Conservation (phyloP, 345 rosid species). For the Camelina neglecta region DNA sequence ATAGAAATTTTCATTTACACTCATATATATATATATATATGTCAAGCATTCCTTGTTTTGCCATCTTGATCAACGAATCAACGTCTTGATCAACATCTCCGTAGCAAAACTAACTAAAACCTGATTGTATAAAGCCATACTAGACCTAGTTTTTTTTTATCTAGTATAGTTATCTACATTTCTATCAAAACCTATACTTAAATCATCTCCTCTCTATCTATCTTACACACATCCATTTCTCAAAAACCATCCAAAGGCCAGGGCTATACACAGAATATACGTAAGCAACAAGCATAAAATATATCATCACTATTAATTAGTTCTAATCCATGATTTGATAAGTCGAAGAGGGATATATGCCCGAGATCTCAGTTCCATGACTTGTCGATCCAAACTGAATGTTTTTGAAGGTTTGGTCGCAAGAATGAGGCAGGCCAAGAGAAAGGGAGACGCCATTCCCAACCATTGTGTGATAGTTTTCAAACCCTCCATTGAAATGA, state of each 20-base stretch:
- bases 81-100: neutral
- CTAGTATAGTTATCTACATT: slow-evolving; percentile 20
- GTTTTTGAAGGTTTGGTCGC: slow-evolving; percentile 41
- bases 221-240: neutral
- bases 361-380: slow-evolving; percentile 25
- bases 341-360: slow-evolving; percentile 23
- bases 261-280: slow-evolving; percentile 11
- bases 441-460: slow-evolving; percentile 64
- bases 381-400: slow-evolving; percentile 37
- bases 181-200: slow-evolving; percentile 26
- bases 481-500: slow-evolving; percentile 53
- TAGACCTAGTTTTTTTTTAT: neutral
- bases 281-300: neutral
- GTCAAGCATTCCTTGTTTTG: neutral
- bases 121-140: neutral
- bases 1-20: slow-evolving; percentile 20
- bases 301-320: slow-evolving; percentile 4
- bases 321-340: slow-evolving; percentile 34
- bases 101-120: neutral
- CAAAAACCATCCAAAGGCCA: neutral
- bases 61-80: slow-evolving; percentile 12
- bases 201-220: neutral
- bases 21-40: neutral
- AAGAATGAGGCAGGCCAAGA: slow-evolving; percentile 66
- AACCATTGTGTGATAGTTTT: slow-evolving; percentile 44